phyloP scores from a whole-genome alignment of 1,139 yeast genomes.

The Hemisphaericaspora lyxosophila region DNA sequence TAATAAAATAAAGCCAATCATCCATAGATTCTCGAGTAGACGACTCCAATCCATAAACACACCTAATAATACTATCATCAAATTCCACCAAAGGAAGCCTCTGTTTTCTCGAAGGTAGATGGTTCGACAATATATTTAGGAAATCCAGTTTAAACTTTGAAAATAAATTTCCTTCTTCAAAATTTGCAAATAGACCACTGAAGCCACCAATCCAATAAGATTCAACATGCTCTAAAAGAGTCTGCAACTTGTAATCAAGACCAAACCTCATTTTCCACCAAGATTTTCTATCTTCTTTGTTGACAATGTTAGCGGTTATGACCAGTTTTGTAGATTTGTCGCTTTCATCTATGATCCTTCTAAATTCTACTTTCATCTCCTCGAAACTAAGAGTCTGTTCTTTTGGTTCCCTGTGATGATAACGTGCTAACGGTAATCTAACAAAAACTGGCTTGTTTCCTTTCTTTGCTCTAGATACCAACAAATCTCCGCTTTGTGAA shows the following conservation, averaged over 20 bases:
- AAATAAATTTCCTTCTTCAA: conserved; percentile 25
- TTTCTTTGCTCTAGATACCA: conserved; percentile 47
- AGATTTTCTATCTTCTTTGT: conserved; percentile 59
- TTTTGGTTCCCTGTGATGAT: conserved; percentile 42
- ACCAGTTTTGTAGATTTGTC: conserved; percentile 57
- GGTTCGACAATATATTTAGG: conserved; percentile 26
- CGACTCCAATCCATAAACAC: conserved; percentile 50
- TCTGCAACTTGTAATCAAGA: conserved; percentile 57
- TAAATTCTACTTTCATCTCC: conserved; percentile 46
- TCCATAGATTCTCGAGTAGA: conserved; percentile 29
- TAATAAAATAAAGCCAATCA: conserved; percentile 62
- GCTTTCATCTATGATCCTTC: conserved; percentile 56
- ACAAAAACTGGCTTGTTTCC: conserved; percentile 45
- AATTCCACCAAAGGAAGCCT: conserved; percentile 29
- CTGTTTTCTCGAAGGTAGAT: conserved; percentile 39
- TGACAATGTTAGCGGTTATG: conserved; percentile 49
- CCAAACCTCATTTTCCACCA: conserved; percentile 80
- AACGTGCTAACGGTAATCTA: conserved; percentile 61
- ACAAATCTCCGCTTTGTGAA: conserved; percentile 53
- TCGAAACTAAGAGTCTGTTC: conserved; percentile 38
- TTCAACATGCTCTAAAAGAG: conserved; percentile 60
- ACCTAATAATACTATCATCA: conserved; percentile 50
- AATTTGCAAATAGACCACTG: conserved; percentile 53
- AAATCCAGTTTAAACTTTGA: conserved; percentile 39
- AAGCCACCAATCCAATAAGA: conserved; percentile 82